A percentile compares a stretch with the other conserved stretches of the same genome.
phyloP scores from a whole-genome alignment of 129 eudicot species.

The Tagetes erecta region DNA sequence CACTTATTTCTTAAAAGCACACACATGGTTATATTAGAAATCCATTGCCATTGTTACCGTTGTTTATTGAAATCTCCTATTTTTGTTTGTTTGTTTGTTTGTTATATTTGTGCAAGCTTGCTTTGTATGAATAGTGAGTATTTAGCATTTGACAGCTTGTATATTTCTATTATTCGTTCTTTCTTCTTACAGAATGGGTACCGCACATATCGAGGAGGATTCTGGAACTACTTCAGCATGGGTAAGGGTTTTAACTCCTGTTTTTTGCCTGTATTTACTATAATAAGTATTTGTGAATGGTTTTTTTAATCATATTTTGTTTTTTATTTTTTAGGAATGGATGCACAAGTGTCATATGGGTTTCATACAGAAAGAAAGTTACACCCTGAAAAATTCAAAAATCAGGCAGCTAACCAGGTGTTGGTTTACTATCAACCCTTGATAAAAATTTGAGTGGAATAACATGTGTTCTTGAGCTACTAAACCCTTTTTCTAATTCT shows the following conservation, averaged over 20 bases:
- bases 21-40: neutral
- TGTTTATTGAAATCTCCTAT: neutral
- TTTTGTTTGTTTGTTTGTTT: neutral
- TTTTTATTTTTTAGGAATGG: constrained; percentile 54
- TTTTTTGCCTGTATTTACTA: neutral
- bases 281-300: neutral
- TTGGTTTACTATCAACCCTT: constrained; percentile 2
- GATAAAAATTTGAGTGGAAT: neutral
- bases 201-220: constrained; percentile 84
- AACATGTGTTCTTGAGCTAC: constrained; percentile 14
- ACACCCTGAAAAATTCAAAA: constrained; percentile 80
- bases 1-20: neutral
- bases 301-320: constrained; percentile 2
- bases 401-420: constrained; percentile 81
- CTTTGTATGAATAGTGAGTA: neutral
- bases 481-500: neutral
- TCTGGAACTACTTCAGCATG: constrained; percentile 96
- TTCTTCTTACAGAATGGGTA: constrained; percentile 59
- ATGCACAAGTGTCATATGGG: constrained; percentile 72
- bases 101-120: neutral
- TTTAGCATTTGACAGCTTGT: neutral
- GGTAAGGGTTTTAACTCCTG: constrained; percentile 46
- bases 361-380: constrained; percentile 76
- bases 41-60: neutral
- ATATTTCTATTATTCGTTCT: neutral